Percentiles rank a stretch among this genome's conserved stretches.
Evolutionary conservation across 352 stramenopile species (phyloP).

Genomic region (Hyaloperonospora arabidopsidis): DNA sequence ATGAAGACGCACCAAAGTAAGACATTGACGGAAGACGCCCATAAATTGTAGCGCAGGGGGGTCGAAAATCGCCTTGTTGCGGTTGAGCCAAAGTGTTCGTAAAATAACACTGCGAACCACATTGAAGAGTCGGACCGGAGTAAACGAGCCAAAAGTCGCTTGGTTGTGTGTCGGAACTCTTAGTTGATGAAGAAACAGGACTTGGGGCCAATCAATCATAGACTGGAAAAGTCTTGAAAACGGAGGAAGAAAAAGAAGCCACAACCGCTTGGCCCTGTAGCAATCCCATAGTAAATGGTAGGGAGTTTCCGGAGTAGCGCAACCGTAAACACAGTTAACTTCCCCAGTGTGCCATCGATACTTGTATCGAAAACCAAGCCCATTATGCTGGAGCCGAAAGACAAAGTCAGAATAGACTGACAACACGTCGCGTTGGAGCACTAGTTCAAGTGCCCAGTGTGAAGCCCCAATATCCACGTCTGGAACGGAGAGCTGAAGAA

Average conservation of each 20-base stretch:
- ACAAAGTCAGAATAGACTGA: conserved; percentile 2
- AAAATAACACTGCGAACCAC: neutral
- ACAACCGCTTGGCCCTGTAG: neutral
- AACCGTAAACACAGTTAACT: conserved; percentile 6
- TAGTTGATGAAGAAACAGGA: neutral
- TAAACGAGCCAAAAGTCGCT: neutral
- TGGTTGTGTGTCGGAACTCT: neutral
- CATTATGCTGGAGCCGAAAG: conserved; percentile 6
- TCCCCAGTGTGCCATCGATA: neutral
- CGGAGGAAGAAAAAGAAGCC: conserved; percentile 1
- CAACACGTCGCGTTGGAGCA: conserved; percentile 1
- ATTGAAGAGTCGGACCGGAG: neutral
- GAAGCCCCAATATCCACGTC: neutral
- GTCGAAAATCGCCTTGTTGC: neutral
- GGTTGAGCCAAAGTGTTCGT: neutral
- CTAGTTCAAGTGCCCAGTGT: neutral
- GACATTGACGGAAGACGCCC: neutral
- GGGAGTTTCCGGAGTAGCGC: neutral
- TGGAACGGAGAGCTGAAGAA: neutral
- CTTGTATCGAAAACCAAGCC: conserved; percentile 5
- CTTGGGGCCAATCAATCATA: neutral
- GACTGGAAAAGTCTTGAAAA: neutral
- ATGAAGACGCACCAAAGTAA: neutral
- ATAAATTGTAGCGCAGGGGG: neutral
- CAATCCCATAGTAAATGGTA: conserved; percentile 9